phyloP scores from a whole-genome alignment of 352 stramenopile genomes.

The Paralagenidium karlingii region DNA sequence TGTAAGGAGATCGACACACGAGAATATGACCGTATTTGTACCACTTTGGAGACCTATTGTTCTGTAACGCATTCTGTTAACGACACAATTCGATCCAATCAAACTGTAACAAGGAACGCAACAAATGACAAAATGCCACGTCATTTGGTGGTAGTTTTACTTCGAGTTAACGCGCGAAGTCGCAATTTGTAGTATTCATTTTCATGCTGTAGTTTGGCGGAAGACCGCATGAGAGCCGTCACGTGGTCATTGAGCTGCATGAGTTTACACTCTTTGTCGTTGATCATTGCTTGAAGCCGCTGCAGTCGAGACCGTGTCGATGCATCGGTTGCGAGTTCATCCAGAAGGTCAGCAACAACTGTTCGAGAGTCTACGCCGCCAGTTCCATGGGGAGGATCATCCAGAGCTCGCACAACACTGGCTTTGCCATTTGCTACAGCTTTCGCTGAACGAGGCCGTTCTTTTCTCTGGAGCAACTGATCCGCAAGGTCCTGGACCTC shows the following conservation, averaged over 20 bases:
- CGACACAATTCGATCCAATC: too few relatives aligned
- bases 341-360: neutral
- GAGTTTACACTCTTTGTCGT: slow-evolving; percentile 28
- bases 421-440: neutral
- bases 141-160: neutral
- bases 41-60: neutral
- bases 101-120: too few relatives aligned
- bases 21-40: too few relatives aligned
- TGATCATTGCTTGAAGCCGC: slow-evolving; percentile 13
- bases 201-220: slow-evolving; percentile 54
- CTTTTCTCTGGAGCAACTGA: too few relatives aligned
- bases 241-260: slow-evolving; percentile 78
- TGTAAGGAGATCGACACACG: too few relatives aligned
- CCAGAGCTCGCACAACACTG: neutral
- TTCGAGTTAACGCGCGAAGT: slow-evolving; percentile 14
- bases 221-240: slow-evolving; percentile 70
- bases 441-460: neutral
- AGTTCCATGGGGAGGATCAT: neutral
- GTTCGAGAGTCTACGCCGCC: neutral
- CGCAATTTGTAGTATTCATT: slow-evolving; percentile 44
- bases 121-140: too few relatives aligned
- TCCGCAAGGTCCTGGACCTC: too few relatives aligned
- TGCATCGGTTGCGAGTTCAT: neutral
- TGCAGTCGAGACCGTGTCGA: neutral
- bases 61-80: neutral